These are phyloP conservation scores for Macrolepiota fuliginosa DNA, from an alignment of 768 basidiomycete genomes.

Conservation along the genomic window DNA sequence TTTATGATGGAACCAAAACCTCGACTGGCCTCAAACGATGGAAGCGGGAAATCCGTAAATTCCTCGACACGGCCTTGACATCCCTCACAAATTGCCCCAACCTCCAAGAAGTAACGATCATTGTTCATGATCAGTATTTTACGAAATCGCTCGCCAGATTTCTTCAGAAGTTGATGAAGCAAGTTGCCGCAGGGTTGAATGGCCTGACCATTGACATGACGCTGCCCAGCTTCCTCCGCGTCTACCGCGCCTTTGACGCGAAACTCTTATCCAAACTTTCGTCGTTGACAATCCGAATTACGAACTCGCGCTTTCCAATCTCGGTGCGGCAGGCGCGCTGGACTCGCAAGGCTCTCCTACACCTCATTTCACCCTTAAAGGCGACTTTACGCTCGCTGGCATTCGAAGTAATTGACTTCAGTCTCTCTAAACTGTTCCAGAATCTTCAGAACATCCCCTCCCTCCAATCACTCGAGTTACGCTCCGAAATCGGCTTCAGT, in stretches of 20 bases:
- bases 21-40: background rate
- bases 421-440: constrained; percentile 8
- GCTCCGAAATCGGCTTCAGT: constrained; percentile 7
- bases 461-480: background rate
- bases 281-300: constrained; percentile 13
- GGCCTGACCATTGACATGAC: constrained; percentile 24
- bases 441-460: constrained; percentile 2
- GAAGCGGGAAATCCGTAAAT: background rate
- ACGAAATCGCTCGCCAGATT: constrained; percentile 19
- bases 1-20: background rate
- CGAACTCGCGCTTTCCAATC: constrained; percentile 12
- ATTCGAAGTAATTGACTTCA: constrained; percentile 10
- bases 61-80: constrained; percentile 15
- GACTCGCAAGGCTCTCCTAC: constrained; percentile 2
- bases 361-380: background rate
- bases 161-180: constrained; percentile 19
- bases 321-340: background rate
- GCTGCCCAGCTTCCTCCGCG: constrained; percentile 18
- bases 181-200: constrained; percentile 18
- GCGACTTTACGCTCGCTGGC: background rate
- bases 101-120: constrained; percentile 22
- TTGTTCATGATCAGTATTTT: constrained; percentile 23
- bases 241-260: constrained; percentile 17
- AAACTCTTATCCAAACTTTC: constrained; percentile 15
- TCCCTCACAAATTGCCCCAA: constrained; percentile 17